Conservation (phyloP, 1,284 basidiomycete species). For the Schizopora paradoxa region DNA sequence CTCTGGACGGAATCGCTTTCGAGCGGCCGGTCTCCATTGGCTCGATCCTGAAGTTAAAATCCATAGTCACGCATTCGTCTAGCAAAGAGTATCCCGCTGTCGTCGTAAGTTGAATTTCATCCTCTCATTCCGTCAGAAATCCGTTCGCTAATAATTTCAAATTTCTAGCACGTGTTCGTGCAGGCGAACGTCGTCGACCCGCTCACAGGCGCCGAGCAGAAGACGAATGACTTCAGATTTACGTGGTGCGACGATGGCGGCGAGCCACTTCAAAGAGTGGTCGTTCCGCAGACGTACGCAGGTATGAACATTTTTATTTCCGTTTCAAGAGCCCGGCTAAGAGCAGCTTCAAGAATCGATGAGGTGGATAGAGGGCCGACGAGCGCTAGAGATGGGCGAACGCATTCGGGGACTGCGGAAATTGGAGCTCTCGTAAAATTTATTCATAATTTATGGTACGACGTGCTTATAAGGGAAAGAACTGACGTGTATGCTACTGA, state of each 20-base stretch:
- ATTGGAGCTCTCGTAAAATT: too few species aligned
- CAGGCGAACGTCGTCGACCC: slow-evolving; percentile 74
- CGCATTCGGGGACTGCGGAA: slow-evolving; percentile 42
- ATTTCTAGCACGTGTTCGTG: slow-evolving; percentile 60
- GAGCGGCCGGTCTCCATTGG: slow-evolving; percentile 78
- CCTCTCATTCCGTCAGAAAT: slow-evolving; percentile 11
- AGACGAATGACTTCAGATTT: slow-evolving; percentile 69
- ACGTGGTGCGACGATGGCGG: slow-evolving; percentile 50
- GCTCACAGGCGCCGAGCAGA: slow-evolving; percentile 59
- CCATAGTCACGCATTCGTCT: slow-evolving; percentile 56
- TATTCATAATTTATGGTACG: too few species aligned
- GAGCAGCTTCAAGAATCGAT: slow-evolving; percentile 54
- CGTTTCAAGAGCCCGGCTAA: not conserved
- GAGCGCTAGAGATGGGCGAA: slow-evolving; percentile 58
- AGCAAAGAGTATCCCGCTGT: slow-evolving; percentile 40
- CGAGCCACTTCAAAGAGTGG: slow-evolving; percentile 40
- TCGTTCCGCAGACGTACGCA: slow-evolving; percentile 69
- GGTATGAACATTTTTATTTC: slow-evolving; percentile 35
- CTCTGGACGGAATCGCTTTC: slow-evolving; percentile 77
- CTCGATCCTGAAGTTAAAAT: slow-evolving; percentile 68
- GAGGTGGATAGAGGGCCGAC: slow-evolving; percentile 74
- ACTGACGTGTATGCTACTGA: too few species aligned
- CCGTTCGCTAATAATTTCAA: slow-evolving; percentile 7
- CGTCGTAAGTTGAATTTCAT: slow-evolving; percentile 39
- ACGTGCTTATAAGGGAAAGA: too few species aligned